Evolutionary conservation across 2,329 filamentous ascomycete genomes (phyloP).

Genomic region (Arthrinium phaeospermum): DNA sequence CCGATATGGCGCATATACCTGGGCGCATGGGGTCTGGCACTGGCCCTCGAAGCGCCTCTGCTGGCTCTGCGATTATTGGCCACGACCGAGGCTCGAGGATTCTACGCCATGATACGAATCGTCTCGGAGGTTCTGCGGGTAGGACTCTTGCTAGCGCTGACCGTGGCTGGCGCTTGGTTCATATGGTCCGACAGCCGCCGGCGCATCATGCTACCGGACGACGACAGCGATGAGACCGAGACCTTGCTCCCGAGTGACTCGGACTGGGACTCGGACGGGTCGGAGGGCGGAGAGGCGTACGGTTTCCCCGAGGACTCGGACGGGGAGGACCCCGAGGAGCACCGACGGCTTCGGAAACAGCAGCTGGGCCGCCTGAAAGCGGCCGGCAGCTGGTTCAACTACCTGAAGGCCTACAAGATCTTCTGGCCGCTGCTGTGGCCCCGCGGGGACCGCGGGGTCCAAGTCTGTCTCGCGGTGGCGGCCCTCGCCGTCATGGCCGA

Average conservation of each 20-base stretch:
- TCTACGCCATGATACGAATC: neutral
- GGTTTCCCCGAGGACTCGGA: neutral
- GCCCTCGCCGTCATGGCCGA: slow-evolving; percentile 31
- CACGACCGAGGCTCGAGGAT: neutral
- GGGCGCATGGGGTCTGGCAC: neutral
- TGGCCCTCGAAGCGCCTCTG: neutral
- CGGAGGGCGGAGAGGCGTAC: neutral
- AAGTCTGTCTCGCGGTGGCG: slow-evolving; percentile 35
- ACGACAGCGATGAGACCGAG: neutral
- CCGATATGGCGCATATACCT: neutral
- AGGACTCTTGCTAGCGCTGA: neutral
- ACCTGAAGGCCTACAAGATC: slow-evolving; percentile 24
- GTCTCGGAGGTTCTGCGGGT: neutral
- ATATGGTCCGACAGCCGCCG: neutral
- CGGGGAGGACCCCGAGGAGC: neutral
- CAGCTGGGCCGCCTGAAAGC: slow-evolving; percentile 33
- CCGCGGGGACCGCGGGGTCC: slow-evolving; percentile 38
- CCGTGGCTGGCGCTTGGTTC: neutral
- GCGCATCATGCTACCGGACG: neutral
- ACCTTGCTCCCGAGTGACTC: neutral
- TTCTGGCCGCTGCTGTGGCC: slow-evolving; percentile 39
- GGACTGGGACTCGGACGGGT: neutral
- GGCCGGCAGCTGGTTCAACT: slow-evolving; percentile 30
- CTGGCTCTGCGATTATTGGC: neutral
- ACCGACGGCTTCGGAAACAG: neutral